These are phyloP conservation scores for Lippia alba DNA, from an alignment of 305 asterid genomes.

Conservation along the genomic window DNA sequence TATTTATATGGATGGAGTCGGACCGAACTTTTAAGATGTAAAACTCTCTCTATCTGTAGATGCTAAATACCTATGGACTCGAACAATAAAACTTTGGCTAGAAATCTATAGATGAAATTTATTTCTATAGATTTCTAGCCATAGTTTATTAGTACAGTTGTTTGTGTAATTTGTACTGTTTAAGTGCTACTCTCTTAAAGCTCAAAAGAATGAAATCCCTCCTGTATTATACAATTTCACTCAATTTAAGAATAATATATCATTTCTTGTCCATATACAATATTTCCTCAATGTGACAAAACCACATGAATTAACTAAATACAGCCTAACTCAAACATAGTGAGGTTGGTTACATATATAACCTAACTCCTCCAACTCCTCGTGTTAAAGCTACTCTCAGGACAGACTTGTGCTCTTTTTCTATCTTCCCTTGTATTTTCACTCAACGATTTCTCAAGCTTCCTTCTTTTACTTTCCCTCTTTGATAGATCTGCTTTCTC, in stretches of 20 bases:
- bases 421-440: slow-evolving; percentile 42
- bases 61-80: no score
- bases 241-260: background rate
- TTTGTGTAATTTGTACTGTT: no score
- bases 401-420: slow-evolving; percentile 33
- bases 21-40: no score
- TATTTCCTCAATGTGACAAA: slow-evolving; percentile 8
- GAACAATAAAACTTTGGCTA: no score
- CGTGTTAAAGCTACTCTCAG: slow-evolving; percentile 30
- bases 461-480: slow-evolving; percentile 61
- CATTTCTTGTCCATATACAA: slow-evolving; percentile 19
- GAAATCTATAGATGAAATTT: no score
- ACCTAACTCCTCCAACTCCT: slow-evolving; percentile 29
- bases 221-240: slow-evolving; percentile 35
- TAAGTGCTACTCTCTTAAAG: no score
- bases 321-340: slow-evolving; percentile 4
- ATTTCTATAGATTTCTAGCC: no score
- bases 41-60: no score
- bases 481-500: slow-evolving; percentile 61
- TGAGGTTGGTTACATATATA: slow-evolving; percentile 6
- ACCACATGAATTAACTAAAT: background rate
- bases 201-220: background rate
- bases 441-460: slow-evolving; percentile 54
- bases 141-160: no score
- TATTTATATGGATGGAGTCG: no score